Base-by-base conservation (phyloP, 2,329 filamentous ascomycete genomes). In the Colletotrichum sp. region DNA sequence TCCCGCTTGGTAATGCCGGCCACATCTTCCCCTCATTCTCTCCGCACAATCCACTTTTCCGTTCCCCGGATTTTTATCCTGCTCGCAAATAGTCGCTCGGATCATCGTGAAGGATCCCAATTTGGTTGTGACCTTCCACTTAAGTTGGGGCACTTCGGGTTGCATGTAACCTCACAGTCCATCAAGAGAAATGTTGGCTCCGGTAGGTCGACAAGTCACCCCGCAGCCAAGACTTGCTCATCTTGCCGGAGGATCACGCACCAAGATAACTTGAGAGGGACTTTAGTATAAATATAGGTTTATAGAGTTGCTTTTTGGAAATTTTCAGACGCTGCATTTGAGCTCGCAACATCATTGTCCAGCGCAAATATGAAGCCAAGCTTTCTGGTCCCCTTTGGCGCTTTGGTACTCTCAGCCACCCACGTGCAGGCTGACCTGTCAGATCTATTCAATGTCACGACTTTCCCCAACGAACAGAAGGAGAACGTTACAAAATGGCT, bases 401-500 rank as follows among this genome's bases (percentile, higher is more conserved):
- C 9, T 8, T 27, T 15, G 8, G 12, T 28, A 25, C 8, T n/a
- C 27, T 7, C 27, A 2, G 30, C 55, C 2, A 13, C 36, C 8
- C 10, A 36, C 8, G 55, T 18, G 12, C 48, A 66, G 4, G 67
- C 61, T n/a, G 66, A 66, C 8, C 32, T 75, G 1, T 39, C 65
- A 16, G 72, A 55, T 27, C 55, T 71, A 2, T 75, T 71, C 52
- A 71, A 71, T 22, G 36, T 75, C 22, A 75, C 67, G 0, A 61
- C 67, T 25, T 75, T 75, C 34, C 67, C 61, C 52, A 75, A 66
- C 22, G 72, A 75, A 55, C 72, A 75, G 22, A 71, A 61, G 15
- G 61, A 66, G 10, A 75, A 75, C 28, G 72, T 75, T 52, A 71
- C 72, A 4, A 66, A 28, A 25, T 71, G 60, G 60, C 30, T 71